Evolutionary conservation across 805 yeast genomes (phyloP).

Genomic region (Helenozyma baotianmanensis): DNA sequence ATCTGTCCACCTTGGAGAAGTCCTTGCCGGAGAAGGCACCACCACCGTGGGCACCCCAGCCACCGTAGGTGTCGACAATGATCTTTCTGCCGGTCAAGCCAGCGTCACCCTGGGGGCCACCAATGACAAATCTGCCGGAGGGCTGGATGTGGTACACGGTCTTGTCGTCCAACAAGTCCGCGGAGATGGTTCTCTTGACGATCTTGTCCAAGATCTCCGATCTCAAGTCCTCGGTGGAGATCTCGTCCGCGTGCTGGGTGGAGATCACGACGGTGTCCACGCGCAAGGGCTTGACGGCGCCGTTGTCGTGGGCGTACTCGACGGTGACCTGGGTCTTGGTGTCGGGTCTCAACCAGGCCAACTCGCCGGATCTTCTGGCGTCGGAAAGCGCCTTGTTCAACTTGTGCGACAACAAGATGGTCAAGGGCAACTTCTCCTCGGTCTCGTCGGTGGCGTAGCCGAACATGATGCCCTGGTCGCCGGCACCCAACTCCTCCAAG

Average conservation of each 20-base stretch:
- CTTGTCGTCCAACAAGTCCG: conserved; percentile 83
- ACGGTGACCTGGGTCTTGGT: conserved; percentile 99
- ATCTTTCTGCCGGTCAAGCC: conserved; percentile 99
- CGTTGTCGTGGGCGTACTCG: conserved; percentile 89
- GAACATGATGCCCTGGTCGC: conserved; percentile 99
- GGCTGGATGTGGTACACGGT: conserved; percentile 98
- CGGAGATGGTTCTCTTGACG: conserved; percentile 89
- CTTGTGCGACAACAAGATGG: conserved; percentile 90
- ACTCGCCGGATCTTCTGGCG: conserved; percentile 94
- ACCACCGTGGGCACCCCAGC: conserved; percentile 99
- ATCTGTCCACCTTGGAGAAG: conserved; percentile 99
- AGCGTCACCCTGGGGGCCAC: conserved; percentile 99
- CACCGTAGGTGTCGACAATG: conserved; percentile 99
- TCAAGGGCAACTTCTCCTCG: conserved; percentile 94
- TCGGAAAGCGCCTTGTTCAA: conserved; percentile 94
- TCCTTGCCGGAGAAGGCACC: conserved; percentile 99
- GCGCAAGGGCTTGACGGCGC: conserved; percentile 93
- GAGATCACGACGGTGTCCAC: conserved; percentile 97
- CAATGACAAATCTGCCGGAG: conserved; percentile 98
- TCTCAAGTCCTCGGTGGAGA: conserved; percentile 91
- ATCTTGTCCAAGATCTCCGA: conserved; percentile 70
- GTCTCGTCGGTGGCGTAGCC: conserved; percentile 99
- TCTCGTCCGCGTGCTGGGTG: conserved; percentile 96
- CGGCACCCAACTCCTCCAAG: conserved; percentile 97
- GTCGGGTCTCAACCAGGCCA: conserved; percentile 98